These are phyloP conservation scores for Macadamia integrifolia DNA, from an alignment of 164 flowering plant species.

Conservation along the genomic window DNA sequence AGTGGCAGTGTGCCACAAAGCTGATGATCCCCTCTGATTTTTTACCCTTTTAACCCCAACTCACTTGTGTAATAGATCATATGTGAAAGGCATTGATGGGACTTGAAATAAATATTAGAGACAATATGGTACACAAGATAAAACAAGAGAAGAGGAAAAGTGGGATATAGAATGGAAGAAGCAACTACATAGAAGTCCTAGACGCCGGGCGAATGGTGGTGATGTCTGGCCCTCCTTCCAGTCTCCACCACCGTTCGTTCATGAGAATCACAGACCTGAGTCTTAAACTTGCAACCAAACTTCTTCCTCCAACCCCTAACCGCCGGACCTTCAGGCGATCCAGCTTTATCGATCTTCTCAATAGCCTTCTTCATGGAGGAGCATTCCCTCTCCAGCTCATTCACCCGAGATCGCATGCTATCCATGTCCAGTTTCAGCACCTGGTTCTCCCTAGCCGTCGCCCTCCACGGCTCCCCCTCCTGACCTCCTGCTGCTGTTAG, in stretches of 20 bases:
- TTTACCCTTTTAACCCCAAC: too few species aligned
- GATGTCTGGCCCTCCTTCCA: conserved; percentile 22
- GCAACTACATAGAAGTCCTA: too few species aligned
- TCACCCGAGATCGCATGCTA: conserved; percentile 87
- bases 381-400: conserved; percentile 86
- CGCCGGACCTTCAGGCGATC: conserved; percentile 8
- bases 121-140: too few species aligned
- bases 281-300: conserved; percentile 91
- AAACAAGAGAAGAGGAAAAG: too few species aligned
- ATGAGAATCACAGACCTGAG: conserved; percentile 95
- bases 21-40: too few species aligned
- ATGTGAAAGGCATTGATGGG: too few species aligned
- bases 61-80: too few species aligned
- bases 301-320: conserved; percentile 38
- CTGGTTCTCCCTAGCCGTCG: conserved; percentile 79
- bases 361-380: conserved; percentile 77
- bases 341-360: conserved; percentile 54
- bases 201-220: conserved; percentile 1
- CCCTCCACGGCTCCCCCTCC: conserved; percentile 43
- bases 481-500: not conserved
- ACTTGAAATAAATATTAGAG: too few species aligned
- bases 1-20: too few species aligned
- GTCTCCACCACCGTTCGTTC: conserved; percentile 56
- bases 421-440: conserved; percentile 88
- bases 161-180: too few species aligned